Evolutionary conservation across 306 rosid genomes (phyloP).

Genomic region (Lathyrus tuberosus): DNA sequence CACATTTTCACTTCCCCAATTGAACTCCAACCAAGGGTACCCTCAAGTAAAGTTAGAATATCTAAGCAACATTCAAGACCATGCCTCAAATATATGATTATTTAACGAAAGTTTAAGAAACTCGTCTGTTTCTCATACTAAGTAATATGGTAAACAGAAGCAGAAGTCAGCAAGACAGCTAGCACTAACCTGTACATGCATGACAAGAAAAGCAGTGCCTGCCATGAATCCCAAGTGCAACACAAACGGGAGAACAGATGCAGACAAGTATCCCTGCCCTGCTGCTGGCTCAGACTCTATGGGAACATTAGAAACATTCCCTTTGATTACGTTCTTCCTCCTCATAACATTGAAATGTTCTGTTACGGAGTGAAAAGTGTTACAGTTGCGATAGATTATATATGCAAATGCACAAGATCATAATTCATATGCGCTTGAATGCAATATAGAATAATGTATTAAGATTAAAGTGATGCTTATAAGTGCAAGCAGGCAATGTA

Average conservation of each 20-base stretch:
- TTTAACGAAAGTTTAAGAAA: constrained; percentile 16
- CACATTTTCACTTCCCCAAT: neutral
- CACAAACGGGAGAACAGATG: constrained; percentile 77
- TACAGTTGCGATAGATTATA: constrained; percentile 11
- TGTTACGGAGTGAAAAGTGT: constrained; percentile 39
- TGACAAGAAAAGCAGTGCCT: constrained; percentile 74
- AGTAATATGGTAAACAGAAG: constrained; percentile 33
- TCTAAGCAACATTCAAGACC: constrained; percentile 30
- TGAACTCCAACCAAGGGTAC: constrained; percentile 7
- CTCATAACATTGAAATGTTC: constrained; percentile 55
- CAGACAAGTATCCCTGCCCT: constrained; percentile 60
- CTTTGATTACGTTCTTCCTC: constrained; percentile 51
- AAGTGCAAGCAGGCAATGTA: neutral
- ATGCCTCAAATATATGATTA: constrained; percentile 16
- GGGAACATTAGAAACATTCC: constrained; percentile 30
- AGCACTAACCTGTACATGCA: constrained; percentile 89
- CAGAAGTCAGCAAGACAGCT: constrained; percentile 28
- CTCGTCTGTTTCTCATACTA: constrained; percentile 6
- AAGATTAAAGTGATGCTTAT: constrained; percentile 11
- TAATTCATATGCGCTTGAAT: constrained; percentile 2
- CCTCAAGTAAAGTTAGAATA: constrained; percentile 2
- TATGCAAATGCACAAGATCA: constrained; percentile 3
- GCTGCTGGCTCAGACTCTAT: constrained; percentile 44
- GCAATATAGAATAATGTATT: constrained; percentile 13
- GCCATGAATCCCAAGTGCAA: constrained; percentile 84